Base-by-base conservation (phyloP, 306 rosid genomes). In the Rosa multiflora region DNA sequence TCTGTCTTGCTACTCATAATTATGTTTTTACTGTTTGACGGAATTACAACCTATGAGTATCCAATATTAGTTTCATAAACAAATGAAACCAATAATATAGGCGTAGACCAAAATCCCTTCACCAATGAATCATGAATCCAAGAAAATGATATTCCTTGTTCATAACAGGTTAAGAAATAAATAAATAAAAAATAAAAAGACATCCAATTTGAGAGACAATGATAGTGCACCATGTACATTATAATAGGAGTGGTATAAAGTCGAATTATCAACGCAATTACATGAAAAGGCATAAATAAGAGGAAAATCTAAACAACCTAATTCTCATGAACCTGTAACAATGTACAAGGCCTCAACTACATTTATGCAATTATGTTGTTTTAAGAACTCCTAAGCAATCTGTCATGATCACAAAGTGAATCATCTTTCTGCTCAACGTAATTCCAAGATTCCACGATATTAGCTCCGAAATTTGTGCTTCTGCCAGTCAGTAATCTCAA, bases 311-410 rank as follows among this genome's bases (percentile, higher is more conserved):
- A 79, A 78, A 70, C 80, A 75, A 86, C 92, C 92, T 85, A 79
- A 84, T 79, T 82, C 82, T 81, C 81, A 74, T 79, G 89, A 83
- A 87, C 86, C 77, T 64, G 88, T 89, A 53, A 86, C 78, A 79
- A 87, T 88, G 88, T 89, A 91, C 90, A 91, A 78, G 83, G 87
- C 88, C 88, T 85, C 88, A 70, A 58, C 85, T 75, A 76, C 83
- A 85, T 68, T 80, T 75, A 55, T 17, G 85, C 85, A 76, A 76
- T 78, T 76, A 32, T 72, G 61, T 69, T 58, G 76, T 79, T 76
- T 73, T 49, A 43, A 70, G 52, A 72, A 80, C 87, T 86, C 76
- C 87, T 80, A 84, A 68, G 74, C 87, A 82, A 80, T 73, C 53
- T 74, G 42, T 75, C 46, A 51, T 68, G 35, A 81, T 79, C 89